A percentile compares a stretch with the other conserved stretches of the same genome.
Evolutionary conservation across 257 asterid species (phyloP).

Genomic region (Mitragyna speciosa): DNA sequence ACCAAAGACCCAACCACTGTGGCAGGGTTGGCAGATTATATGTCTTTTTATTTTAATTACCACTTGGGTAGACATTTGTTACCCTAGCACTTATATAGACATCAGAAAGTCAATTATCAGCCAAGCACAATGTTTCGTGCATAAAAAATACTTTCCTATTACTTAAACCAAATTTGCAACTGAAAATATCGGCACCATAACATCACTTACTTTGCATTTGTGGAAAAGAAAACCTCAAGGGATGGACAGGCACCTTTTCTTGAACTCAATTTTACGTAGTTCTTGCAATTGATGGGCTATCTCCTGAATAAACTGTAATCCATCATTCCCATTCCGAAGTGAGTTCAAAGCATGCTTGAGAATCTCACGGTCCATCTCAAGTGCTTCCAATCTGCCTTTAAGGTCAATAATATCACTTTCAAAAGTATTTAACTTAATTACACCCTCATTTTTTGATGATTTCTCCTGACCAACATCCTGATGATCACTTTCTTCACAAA

Average conservation of each 20-base stretch:
- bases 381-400: constrained; percentile 45
- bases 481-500: constrained; percentile 13
- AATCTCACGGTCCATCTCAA: constrained; percentile 47
- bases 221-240: constrained; percentile 14
- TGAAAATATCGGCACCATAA: not conserved
- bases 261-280: constrained; percentile 31
- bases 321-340: constrained; percentile 48
- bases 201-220: constrained; percentile 14
- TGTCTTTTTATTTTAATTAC: not conserved
- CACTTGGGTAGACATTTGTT: not conserved
- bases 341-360: constrained; percentile 42
- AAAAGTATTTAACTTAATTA: constrained; percentile 22
- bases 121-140: not conserved
- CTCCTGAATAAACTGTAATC: constrained; percentile 45
- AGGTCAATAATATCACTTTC: constrained; percentile 42
- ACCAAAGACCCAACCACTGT: not conserved
- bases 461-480: constrained; percentile 14
- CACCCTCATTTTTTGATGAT: constrained; percentile 24
- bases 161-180: not conserved
- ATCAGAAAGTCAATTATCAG: not conserved
- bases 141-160: not conserved
- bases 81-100: not conserved
- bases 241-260: constrained; percentile 25
- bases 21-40: constrained; percentile 5
- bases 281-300: constrained; percentile 54